Base-by-base conservation (phyloP, 306 rosid species). In the Astragalus glycyphyllos region DNA sequence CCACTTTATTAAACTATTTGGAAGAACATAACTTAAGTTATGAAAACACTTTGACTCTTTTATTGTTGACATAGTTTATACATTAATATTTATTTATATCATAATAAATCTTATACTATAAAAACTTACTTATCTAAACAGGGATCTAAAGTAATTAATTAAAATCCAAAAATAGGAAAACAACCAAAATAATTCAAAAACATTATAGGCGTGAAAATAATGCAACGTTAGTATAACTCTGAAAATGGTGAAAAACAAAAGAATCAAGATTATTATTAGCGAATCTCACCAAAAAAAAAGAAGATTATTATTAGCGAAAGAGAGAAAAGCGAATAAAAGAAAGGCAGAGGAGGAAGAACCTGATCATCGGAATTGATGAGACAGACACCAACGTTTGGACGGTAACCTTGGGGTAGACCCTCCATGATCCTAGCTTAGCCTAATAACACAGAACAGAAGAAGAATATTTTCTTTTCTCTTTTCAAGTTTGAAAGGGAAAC, bases 341-440 rank as follows among this genome's bases (percentile, higher is more conserved):
- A 13, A 69, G 3, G 2, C 8, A 4, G 13, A 8, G 4, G 8
- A 5, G 38, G 14, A 76, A 45, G 10, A 76, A 93, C 98, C 96
- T 85, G 90, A 68, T 83, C 82, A 54, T 90, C 85, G 2, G 85
- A 83, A 77, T 90, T 94, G 81, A 91, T 84, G 82, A 94, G 96
- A 80, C 98, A 94, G 74, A 94, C 94, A 48, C 98, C 98, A 48
- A 94, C 95, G 96, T 94, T 94, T 48, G 98, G 98, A 67, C 97
- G 98, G 67, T 94, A 94, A 60, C 98, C 98, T 73, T 82, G 73
- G 8, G 98, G 98, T 17, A 94, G 91, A 85, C 71, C 86, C 63
- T 94, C 97, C 98, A 94, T 92, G 72, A 48, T 7, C 0, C 0
- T 15, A 46, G 4, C 1, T 2, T 26, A 4, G n/a, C 15, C 5